Percentiles rank a stretch among this genome's conserved stretches.
These are phyloP conservation scores for Podospora didyma DNA, from an alignment of 495 filamentous ascomycete genomes.

Conservation along the genomic window DNA sequence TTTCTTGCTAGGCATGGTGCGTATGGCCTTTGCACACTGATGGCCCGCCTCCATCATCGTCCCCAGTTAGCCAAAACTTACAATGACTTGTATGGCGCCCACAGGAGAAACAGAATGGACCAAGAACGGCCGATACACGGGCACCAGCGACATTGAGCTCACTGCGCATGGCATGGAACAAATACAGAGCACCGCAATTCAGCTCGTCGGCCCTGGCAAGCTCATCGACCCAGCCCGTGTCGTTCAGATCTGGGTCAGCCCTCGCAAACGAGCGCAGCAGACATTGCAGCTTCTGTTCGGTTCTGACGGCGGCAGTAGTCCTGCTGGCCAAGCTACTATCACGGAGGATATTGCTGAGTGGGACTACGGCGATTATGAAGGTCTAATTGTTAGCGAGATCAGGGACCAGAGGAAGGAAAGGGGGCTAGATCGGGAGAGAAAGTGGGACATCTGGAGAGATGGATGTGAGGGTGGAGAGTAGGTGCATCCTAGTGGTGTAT, in stretches of 20 bases:
- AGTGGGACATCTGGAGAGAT: slow-evolving; percentile 9
- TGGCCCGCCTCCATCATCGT: too few relatives aligned
- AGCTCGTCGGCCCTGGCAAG: background rate
- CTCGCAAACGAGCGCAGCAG: slow-evolving; percentile 1
- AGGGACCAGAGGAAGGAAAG: background rate
- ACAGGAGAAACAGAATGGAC: slow-evolving; percentile 13
- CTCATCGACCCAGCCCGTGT: background rate
- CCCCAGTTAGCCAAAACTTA: too few relatives aligned
- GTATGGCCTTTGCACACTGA: too few relatives aligned
- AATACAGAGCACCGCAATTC: background rate
- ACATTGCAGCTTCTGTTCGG: background rate
- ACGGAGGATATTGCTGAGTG: slow-evolving; percentile 11
- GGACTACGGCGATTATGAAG: slow-evolving; percentile 10
- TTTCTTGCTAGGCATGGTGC: slow-evolving; percentile 7
- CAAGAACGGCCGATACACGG: slow-evolving; percentile 5
- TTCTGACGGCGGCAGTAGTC: background rate
- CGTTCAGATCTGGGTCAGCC: slow-evolving; percentile 1
- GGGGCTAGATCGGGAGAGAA: slow-evolving; percentile 1
- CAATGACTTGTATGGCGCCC: too few relatives aligned
- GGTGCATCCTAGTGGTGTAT: background rate
- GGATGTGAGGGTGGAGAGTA: slow-evolving; percentile 10
- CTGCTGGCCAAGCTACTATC: background rate
- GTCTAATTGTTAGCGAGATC: background rate
- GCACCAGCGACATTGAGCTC: slow-evolving; percentile 1
- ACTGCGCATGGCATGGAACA: background rate